Evolutionary conservation across 345 rosid species (phyloP).

Genomic region (Luvunga scandens): DNA sequence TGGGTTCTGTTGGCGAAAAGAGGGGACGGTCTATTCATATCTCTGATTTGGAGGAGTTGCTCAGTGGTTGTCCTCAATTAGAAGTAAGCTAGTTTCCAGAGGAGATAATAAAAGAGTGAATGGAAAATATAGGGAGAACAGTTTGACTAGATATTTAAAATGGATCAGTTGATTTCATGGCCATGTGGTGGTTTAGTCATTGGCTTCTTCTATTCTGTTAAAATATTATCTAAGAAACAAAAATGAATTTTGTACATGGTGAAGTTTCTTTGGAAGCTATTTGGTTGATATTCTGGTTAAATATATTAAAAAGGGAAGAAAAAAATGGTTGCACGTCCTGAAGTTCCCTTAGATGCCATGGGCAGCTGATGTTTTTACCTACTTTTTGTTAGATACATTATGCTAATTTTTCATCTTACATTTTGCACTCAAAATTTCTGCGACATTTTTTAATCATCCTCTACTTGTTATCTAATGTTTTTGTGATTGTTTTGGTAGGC

Average conservation of each 20-base stretch:
- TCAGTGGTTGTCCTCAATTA: constrained; percentile 68
- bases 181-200: neutral
- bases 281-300: neutral
- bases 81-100: constrained; percentile 61
- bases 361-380: neutral
- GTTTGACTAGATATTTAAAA: neutral
- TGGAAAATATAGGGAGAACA: neutral
- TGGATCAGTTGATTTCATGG: neutral
- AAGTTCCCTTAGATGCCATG: neutral
- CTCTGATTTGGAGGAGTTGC: constrained; percentile 77
- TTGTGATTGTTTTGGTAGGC: constrained; percentile 38
- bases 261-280: neutral
- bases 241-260: neutral
- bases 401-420: constrained; percentile 4
- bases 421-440: neutral
- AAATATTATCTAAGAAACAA: neutral
- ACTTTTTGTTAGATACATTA: neutral
- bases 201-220: neutral
- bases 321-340: neutral
- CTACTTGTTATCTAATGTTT: neutral
- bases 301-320: neutral
- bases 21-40: constrained; percentile 65
- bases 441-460: neutral
- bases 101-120: constrained; percentile 7
- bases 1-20: constrained; percentile 88